phyloP scores from a whole-genome alignment of 2,329 filamentous ascomycete species.

The Cylindrodendrum hubeiense region DNA sequence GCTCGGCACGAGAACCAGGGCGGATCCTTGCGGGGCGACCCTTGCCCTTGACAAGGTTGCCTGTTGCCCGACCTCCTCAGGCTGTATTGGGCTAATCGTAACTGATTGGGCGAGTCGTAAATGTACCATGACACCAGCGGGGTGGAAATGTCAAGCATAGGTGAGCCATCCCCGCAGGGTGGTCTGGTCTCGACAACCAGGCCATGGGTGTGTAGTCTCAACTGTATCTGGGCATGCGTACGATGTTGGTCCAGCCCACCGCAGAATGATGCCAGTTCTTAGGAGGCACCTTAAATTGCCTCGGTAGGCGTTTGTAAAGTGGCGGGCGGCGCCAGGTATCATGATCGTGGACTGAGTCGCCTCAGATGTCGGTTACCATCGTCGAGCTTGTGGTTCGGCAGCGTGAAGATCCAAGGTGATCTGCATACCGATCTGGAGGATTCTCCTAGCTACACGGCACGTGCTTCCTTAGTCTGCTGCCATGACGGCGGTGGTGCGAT shows the following conservation, averaged over 20 bases:
- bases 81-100: constrained; percentile 18
- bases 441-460: constrained; percentile 40
- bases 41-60: constrained; percentile 13
- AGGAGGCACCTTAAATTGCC: constrained; percentile 1
- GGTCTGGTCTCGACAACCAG: constrained; percentile 6
- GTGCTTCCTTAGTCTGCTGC: constrained; percentile 37
- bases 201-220: not conserved
- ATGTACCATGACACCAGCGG: constrained; percentile 30
- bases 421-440: constrained; percentile 39
- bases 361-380: constrained; percentile 13
- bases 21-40: constrained; percentile 37
- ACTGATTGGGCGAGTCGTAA: constrained; percentile 32
- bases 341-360: not conserved
- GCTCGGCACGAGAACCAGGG: constrained; percentile 25
- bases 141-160: constrained; percentile 31
- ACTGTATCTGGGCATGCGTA: not conserved
- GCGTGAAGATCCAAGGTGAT: constrained; percentile 28
- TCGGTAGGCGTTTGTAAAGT: not conserved
- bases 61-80: constrained; percentile 24
- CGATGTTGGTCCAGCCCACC: not conserved
- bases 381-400: constrained; percentile 7
- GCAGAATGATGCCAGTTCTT: constrained; percentile 12
- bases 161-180: constrained; percentile 26
- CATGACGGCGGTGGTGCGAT: constrained; percentile 34
- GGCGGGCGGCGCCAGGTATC: not conserved